Evolutionary conservation across 2,329 filamentous ascomycete genomes (phyloP).

Genomic region (Colletotrichum eremochloae): DNA sequence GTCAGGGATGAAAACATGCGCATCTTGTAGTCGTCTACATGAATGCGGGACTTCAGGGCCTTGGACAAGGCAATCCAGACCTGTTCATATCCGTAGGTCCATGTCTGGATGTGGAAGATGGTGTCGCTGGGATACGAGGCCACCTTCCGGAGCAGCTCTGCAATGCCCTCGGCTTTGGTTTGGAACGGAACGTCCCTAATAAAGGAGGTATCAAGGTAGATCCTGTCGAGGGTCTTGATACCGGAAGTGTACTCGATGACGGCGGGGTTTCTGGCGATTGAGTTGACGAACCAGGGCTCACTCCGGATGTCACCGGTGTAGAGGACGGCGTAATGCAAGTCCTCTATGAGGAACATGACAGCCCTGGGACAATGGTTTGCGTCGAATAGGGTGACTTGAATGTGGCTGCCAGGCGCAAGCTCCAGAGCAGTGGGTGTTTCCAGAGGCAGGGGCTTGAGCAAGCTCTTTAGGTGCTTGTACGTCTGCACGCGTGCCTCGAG

Average conservation of each 20-base stretch:
- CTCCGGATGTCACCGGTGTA: constrained; percentile 93
- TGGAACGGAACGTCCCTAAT: constrained; percentile 62
- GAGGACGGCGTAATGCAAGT: constrained; percentile 76
- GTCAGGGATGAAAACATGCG: constrained; percentile 77
- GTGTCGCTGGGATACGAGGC: constrained; percentile 78
- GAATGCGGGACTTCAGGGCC: constrained; percentile 77
- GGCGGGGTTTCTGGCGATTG: constrained; percentile 77
- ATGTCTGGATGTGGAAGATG: constrained; percentile 85
- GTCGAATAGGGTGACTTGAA: constrained; percentile 88
- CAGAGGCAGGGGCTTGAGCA: constrained; percentile 86
- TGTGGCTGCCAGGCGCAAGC: constrained; percentile 73
- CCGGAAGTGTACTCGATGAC: constrained; percentile 81
- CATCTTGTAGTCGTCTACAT: constrained; percentile 86
- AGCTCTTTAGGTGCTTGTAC: constrained; percentile 80
- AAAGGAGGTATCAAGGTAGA: constrained; percentile 93
- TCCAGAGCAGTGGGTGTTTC: constrained; percentile 85
- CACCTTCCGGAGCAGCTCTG: constrained; percentile 79
- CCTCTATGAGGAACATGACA: constrained; percentile 93
- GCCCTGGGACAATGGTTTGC: constrained; percentile 93
- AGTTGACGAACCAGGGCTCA: constrained; percentile 88
- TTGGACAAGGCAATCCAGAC: constrained; percentile 88
- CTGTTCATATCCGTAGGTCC: constrained; percentile 93
- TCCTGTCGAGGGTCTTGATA: constrained; percentile 77
- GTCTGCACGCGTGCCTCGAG: constrained; percentile 80
- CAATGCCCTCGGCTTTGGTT: constrained; percentile 80